Evolutionary conservation across 2,329 filamentous ascomycete genomes (phyloP).

Genomic region (Zasmidium angulare): DNA sequence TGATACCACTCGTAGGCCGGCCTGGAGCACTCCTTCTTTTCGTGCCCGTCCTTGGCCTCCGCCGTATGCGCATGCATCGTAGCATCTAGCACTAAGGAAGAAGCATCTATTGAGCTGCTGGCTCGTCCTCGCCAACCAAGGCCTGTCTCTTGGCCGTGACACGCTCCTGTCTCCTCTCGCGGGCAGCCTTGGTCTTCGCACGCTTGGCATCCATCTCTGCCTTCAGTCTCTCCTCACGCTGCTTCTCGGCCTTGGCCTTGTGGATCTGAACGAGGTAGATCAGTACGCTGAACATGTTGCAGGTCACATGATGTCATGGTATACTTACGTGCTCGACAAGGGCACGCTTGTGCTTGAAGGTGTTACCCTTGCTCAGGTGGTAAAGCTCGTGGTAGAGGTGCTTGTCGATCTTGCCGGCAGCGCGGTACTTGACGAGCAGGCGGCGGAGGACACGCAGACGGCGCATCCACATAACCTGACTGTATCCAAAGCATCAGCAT

Average conservation of each 20-base stretch:
- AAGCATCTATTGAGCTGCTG: slow-evolving; percentile 23
- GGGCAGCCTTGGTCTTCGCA: slow-evolving; percentile 99
- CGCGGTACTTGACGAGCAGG: slow-evolving; percentile 99
- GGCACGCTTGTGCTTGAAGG: slow-evolving; percentile 99
- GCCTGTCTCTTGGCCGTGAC: slow-evolving; percentile 86
- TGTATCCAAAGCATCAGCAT: slow-evolving; percentile 48
- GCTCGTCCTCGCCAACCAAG: slow-evolving; percentile 66
- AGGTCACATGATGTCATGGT: slow-evolving; percentile 36
- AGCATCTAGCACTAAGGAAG: slow-evolving; percentile 13
- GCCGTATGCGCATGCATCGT: slow-evolving; percentile 22
- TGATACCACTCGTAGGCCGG: slow-evolving; percentile 22
- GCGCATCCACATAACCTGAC: slow-evolving; percentile 99
- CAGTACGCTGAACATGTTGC: slow-evolving; percentile 12
- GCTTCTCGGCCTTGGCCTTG: slow-evolving; percentile 99
- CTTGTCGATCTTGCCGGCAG: slow-evolving; percentile 99
- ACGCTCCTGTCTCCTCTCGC: slow-evolving; percentile 96
- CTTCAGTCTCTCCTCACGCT: slow-evolving; percentile 91
- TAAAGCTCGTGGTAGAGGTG: slow-evolving; percentile 99
- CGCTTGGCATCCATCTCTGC: slow-evolving; percentile 99
- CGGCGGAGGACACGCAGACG: slow-evolving; percentile 98
- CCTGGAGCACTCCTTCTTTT: slow-evolving; percentile 22
- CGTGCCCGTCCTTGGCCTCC: slow-evolving; percentile 24
- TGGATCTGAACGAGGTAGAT: slow-evolving; percentile 69
- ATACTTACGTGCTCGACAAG: slow-evolving; percentile 98
- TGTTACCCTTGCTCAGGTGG: slow-evolving; percentile 99